Conservation (phyloP, 345 rosid genomes). For the Lepidium africanum region DNA sequence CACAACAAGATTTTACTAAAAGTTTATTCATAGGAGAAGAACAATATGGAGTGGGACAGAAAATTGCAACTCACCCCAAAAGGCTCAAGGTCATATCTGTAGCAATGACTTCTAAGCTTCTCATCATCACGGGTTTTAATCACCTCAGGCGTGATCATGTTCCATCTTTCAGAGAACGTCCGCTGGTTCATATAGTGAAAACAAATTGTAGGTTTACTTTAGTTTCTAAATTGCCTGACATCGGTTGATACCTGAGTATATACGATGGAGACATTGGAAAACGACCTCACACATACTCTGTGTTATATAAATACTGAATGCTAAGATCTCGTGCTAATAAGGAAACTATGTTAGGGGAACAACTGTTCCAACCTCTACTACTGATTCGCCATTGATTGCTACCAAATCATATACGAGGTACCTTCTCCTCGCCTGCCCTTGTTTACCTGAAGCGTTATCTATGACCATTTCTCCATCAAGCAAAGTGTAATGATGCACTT, state of each 20-base stretch:
- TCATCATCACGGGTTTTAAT: slow-evolving; percentile 64
- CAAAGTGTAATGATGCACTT: slow-evolving; percentile 74
- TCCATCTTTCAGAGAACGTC: slow-evolving; percentile 91
- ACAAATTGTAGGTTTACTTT: not conserved
- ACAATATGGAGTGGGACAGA: not conserved
- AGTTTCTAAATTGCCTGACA: slow-evolving; percentile 1
- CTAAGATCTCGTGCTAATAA: not conserved
- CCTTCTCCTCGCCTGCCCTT: slow-evolving; percentile 79
- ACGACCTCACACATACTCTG: not conserved
- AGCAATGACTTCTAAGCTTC: slow-evolving; percentile 48
- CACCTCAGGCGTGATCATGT: slow-evolving; percentile 61
- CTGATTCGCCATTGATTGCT: slow-evolving; percentile 59
- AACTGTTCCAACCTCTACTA: slow-evolving; percentile 60
- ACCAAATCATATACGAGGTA: slow-evolving; percentile 93
- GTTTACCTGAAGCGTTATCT: slow-evolving; percentile 59
- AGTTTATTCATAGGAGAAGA: not conserved
- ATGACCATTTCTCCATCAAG: slow-evolving; percentile 99
- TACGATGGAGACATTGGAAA: not conserved
- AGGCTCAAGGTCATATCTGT: slow-evolving; percentile 89
- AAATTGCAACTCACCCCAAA: slow-evolving; percentile 56
- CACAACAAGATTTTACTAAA: slow-evolving; percentile 4
- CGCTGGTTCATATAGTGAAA: slow-evolving; percentile 50
- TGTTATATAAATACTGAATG: not conserved
- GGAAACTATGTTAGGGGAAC: not conserved
- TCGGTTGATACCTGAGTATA: not conserved